phyloP scores from a whole-genome alignment of 176 grass and related monocot genomes.

The Aegilops bicornis region DNA sequence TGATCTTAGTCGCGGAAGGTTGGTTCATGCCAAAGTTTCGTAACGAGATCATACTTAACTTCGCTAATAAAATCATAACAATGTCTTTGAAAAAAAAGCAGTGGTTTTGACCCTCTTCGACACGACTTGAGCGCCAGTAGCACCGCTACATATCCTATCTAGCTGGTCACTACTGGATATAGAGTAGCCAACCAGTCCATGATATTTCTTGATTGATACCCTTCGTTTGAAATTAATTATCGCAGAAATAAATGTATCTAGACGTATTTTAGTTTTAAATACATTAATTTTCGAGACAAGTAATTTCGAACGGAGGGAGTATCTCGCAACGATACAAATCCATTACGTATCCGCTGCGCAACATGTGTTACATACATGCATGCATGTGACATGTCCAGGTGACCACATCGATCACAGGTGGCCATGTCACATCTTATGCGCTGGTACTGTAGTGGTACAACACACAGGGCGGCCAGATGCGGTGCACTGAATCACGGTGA shows the following conservation, averaged over 20 bases:
- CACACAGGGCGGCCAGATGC: background rate
- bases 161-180: background rate
- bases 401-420: background rate
- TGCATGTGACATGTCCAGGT: background rate
- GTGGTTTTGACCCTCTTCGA: no score
- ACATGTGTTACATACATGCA: background rate
- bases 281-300: no score
- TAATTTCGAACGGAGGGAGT: background rate
- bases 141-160: no score
- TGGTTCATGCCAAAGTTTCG: no score
- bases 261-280: no score
- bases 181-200: background rate
- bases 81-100: no score
- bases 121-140: no score
- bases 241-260: no score
- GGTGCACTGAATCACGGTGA: slow-evolving; percentile 9
- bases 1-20: no score
- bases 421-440: slow-evolving; percentile 4
- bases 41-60: no score
- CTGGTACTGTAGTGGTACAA: background rate
- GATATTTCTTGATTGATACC: background rate
- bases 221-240: no score
- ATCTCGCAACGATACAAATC: background rate
- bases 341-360: background rate
- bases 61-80: no score